Evolutionary conservation across 352 stramenopile species (phyloP), one percentile per base, ranked within the genome.

Genomic region (Paralagenidium karlingii): DNA sequence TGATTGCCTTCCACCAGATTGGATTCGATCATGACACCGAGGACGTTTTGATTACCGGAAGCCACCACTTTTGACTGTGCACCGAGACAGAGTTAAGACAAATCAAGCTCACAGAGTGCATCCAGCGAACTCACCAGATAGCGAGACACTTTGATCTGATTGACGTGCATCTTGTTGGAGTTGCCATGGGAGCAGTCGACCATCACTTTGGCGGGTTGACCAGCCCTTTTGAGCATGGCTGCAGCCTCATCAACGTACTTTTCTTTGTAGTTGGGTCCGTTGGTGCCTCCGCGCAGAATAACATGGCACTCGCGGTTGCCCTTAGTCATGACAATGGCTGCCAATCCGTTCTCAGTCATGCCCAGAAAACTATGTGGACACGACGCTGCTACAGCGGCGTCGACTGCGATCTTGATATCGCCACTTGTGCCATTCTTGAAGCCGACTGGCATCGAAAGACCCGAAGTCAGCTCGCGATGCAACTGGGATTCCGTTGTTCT

Each of bases 161-260:
- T 93, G 21, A 59, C 45, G 57, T 89, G 78, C 34, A 77, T 43
- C 55, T 91, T 91, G 48, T 71, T 63, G 32, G 71, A 87, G 64
- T 92, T 92, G 45, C 79, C 79, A 56, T 92, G 79, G 34, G 71
- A 89, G 63, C 79, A 90, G 58, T 93, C 79, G 33, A 92, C 57
- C 79, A 92, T 89, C 60, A 92, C 63, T 50, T 84, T 84, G 25
- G 53, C 57, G 8, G 63, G 54, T 39, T 85, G 70, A 40, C 77
- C 63, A 33, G 68, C 65, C 54, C 83, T 84, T 16, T 59, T 32
- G 16, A 92, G 58, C 58, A 74, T 59, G 10, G 45, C 49, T 6
- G 70, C 68, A 20, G 66, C 66, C 40, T 73, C 61, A 29, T 75
- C 60, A 45, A 93, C 80, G 47, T 68, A 55, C 42, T 82, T 56